Evolutionary conservation across 768 basidiomycete genomes (phyloP).

Genomic region (Psilocybe azurescens): DNA sequence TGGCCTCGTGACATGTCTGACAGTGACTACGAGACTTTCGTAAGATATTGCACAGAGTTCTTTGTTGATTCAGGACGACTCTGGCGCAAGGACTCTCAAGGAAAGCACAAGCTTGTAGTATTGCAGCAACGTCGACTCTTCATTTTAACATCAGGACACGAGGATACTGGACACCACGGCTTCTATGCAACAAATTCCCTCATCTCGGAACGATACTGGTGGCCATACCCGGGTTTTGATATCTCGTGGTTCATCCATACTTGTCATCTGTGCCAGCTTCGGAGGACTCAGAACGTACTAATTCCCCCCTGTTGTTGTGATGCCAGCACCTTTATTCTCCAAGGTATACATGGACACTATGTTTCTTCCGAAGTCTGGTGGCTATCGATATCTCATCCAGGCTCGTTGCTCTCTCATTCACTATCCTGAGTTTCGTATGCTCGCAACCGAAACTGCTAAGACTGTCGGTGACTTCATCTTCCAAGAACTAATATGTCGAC

Average conservation of each 20-base stretch:
- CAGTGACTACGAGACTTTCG: conserved; percentile 18
- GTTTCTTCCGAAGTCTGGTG: neutral
- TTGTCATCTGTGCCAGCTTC: neutral
- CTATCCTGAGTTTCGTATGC: conserved; percentile 3
- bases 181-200: conserved; percentile 23
- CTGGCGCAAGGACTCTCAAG: conserved; percentile 26
- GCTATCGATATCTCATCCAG: neutral
- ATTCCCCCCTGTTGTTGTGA: neutral
- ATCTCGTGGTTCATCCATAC: neutral
- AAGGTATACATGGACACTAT: neutral
- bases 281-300: neutral
- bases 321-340: neutral
- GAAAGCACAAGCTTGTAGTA: conserved; percentile 28
- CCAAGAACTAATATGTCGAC: conserved; percentile 27
- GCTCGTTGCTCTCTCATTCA: conserved; percentile 20
- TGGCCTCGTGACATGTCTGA: conserved; percentile 17
- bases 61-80: conserved; percentile 19
- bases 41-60: conserved; percentile 25
- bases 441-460: conserved; percentile 30
- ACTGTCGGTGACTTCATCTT: conserved; percentile 37
- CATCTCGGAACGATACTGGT: conserved; percentile 16
- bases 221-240: neutral
- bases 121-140: conserved; percentile 9
- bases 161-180: conserved; percentile 30
- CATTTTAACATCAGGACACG: conserved; percentile 24